A percentile compares a stretch with the other conserved stretches of the same genome.
Conservation (phyloP, 257 asterid species). For the Primulina tabacum region DNA sequence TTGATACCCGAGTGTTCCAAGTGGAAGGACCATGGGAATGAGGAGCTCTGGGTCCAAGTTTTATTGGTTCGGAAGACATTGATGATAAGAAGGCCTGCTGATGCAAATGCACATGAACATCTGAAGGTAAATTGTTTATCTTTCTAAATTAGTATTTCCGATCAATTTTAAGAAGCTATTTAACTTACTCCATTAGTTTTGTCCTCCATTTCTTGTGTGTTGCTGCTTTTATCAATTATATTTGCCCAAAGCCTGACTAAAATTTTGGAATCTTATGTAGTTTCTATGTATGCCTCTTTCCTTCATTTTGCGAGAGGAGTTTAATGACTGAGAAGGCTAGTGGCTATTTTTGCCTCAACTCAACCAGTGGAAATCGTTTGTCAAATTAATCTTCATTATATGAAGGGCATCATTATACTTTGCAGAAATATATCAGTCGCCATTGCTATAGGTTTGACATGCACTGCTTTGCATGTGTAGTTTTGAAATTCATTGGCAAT, state of each 20-base stretch:
- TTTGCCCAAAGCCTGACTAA: not conserved
- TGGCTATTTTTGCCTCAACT: too few species aligned
- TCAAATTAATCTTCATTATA: too few species aligned
- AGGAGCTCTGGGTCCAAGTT: conserved; percentile 51
- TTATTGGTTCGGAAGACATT: conserved; percentile 50
- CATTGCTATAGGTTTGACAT: too few species aligned
- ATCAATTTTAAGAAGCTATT: conserved; percentile 6
- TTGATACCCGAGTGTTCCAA: conserved; percentile 48
- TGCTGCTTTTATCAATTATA: conserved; percentile 11
- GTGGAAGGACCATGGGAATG: conserved; percentile 49
- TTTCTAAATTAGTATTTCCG: conserved; percentile 14
- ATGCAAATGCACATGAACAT: conserved; percentile 36
- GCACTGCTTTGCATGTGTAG: too few species aligned
- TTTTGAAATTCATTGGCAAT: too few species aligned
- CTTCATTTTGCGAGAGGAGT: too few species aligned
- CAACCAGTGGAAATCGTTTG: too few species aligned
- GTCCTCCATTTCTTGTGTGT: not conserved
- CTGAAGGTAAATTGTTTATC: conserved; percentile 43
- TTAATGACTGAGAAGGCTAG: too few species aligned
- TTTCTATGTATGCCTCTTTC: too few species aligned
- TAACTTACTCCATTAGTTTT: conserved; percentile 5
- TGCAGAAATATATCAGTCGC: too few species aligned
- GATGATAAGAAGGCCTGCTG: conserved; percentile 35
- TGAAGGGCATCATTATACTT: too few species aligned
- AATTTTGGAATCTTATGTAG: too few species aligned